Base-by-base conservation (phyloP, 768 basidiomycete genomes). In the Lentinula edodes region DNA sequence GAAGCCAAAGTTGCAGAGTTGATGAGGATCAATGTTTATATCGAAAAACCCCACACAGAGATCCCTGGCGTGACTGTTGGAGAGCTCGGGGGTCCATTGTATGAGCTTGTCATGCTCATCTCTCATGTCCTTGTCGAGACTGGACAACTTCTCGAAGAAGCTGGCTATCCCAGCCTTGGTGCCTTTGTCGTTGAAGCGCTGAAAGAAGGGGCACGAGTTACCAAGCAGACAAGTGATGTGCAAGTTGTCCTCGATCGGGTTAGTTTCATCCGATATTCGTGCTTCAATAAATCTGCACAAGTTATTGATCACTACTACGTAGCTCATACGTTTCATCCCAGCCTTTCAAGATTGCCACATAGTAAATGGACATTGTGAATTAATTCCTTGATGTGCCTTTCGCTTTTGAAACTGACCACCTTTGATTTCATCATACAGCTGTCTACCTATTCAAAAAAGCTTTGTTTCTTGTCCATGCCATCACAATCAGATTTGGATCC, bases 361-460 rank as follows among this genome's bases (percentile, higher is more conserved):
- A 5, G 83, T 94, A 9, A 72, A 90, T 46, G 85, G 80, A 36
- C 77, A 81, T 72, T 81, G 91, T 91, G 67, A 64, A 83, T 75
- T 6, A 46, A 38, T 35, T 42, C 42, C 48, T 34, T 39, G 63
- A 60, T 63, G 54, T 62, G 48, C 61, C 58, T 39, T n/a, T 45
- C 16, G 35, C 18, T 23, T 35, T 58, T 61, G 54, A 38, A 61
- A 62, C 20, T 45, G 41, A 52, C 9, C 39, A 35, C 50, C 35
- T 51, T 60, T 39, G 66, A 35, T 51, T 60, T 41, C 66, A 35
- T 51, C 58, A 39, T 65, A 42, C 9, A 93, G 91, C 84, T n/a
- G 79, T 93, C 23, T 95, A 92, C 73, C 85, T 91, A 69, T 92
- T 93, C 81, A 94, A 93, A 73, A 96, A 95, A 69, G 92, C 90